These are phyloP conservation scores for Botrytis sinoallii DNA, from an alignment of 2,329 filamentous ascomycete species.

Conservation along the genomic window DNA sequence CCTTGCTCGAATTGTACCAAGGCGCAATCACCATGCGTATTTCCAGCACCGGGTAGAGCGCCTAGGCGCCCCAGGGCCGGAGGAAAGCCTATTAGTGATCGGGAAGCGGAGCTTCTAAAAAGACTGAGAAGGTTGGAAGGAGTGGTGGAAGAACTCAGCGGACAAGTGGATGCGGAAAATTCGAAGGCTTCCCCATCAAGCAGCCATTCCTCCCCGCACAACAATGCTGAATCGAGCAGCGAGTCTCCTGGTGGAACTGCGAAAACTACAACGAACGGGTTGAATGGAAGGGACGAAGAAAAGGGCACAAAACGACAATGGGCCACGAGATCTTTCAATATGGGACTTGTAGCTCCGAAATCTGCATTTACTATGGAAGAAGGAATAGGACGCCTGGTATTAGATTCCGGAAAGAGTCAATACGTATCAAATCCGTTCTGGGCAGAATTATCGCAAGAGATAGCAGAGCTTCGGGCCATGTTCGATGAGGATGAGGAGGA, in stretches of 20 bases:
- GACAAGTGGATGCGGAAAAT: constrained; percentile 48
- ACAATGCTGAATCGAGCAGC: constrained; percentile 26
- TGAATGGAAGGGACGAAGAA: constrained; percentile 33
- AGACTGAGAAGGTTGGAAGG: constrained; percentile 70
- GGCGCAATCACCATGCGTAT: constrained; percentile 68
- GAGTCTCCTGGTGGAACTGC: constrained; percentile 3
- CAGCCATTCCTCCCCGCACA: constrained; percentile 25
- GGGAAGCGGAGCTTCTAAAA: constrained; percentile 68
- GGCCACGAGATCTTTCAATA: constrained; percentile 28
- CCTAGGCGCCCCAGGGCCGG: constrained; percentile 65
- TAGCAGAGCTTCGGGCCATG: constrained; percentile 37
- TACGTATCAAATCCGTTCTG: constrained; percentile 78
- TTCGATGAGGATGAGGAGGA: constrained; percentile 33
- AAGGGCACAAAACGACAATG: constrained; percentile 30
- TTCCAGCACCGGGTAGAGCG: constrained; percentile 70
- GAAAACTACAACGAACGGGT: constrained; percentile 27
- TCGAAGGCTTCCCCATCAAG: constrained; percentile 32
- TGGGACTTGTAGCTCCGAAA: constrained; percentile 32
- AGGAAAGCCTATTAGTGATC: constrained; percentile 56
- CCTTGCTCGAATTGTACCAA: constrained; percentile 74
- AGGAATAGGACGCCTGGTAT: constrained; percentile 60
- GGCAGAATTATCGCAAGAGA: constrained; percentile 63
- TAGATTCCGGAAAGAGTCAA: constrained; percentile 65
- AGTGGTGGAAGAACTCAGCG: constrained; percentile 68
- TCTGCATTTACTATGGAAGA: constrained; percentile 41